Conservation (phyloP, 495 filamentous ascomycete species). For the Lasiosphaeris hirsuta region DNA sequence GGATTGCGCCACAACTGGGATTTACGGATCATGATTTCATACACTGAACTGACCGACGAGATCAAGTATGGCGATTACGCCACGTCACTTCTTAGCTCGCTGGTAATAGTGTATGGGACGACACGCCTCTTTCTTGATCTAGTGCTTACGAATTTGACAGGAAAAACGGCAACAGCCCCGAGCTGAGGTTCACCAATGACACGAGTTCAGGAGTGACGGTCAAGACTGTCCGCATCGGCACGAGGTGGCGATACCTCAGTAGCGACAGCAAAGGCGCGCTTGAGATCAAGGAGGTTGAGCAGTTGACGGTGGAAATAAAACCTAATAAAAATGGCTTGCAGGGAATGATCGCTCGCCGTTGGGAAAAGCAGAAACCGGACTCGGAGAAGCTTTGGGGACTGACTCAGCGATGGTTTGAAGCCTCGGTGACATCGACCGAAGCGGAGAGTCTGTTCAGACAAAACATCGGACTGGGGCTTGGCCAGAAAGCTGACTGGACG, state of each 20-base stretch:
- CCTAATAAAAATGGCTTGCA: neutral
- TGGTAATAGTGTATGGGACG: slow-evolving; percentile 32
- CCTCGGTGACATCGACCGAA: slow-evolving; percentile 29
- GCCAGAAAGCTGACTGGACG: slow-evolving; percentile 40
- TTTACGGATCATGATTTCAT: slow-evolving; percentile 30
- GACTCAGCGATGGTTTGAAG: slow-evolving; percentile 42
- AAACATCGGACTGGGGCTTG: slow-evolving; percentile 37
- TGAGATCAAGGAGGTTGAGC: slow-evolving; percentile 43
- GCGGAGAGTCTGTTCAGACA: slow-evolving; percentile 30
- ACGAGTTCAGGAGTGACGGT: slow-evolving; percentile 20
- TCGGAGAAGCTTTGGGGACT: slow-evolving; percentile 12
- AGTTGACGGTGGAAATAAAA: slow-evolving; percentile 21
- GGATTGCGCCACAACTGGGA: slow-evolving; percentile 43
- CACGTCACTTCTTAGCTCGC: slow-evolving; percentile 25
- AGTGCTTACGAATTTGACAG: too few relatives aligned
- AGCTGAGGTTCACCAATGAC: slow-evolving; percentile 24
- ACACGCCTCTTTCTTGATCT: too few relatives aligned
- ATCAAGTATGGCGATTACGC: slow-evolving; percentile 29
- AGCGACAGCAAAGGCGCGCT: slow-evolving; percentile 23
- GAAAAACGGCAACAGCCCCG: slow-evolving; percentile 1
- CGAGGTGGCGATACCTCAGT: slow-evolving; percentile 21
- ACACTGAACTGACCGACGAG: slow-evolving; percentile 18
- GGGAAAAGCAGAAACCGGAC: neutral
- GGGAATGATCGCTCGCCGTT: neutral
- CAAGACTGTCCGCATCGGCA: slow-evolving; percentile 32